These are phyloP conservation scores for Arabidopsis suecica DNA, from an alignment of 345 rosid genomes.

Conservation along the genomic window DNA sequence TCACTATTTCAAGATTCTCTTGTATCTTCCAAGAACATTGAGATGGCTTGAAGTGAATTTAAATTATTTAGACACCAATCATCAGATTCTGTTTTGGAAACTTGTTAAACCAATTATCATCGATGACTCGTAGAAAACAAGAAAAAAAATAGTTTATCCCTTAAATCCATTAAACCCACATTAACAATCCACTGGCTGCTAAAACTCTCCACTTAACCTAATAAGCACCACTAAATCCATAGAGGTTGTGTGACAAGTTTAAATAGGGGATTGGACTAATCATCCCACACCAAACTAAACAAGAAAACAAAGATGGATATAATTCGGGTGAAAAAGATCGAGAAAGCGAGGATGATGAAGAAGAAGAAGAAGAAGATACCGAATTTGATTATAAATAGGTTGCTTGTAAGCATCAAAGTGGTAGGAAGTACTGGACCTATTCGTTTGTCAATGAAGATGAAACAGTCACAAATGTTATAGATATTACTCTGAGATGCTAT, in stretches of 20 bases:
- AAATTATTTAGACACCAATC: neutral
- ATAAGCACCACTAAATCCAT: neutral
- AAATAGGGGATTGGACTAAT: neutral
- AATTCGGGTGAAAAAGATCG: neutral
- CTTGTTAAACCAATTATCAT: neutral
- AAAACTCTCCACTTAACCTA: slow-evolving; percentile 13
- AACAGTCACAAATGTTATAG: slow-evolving; percentile 10
- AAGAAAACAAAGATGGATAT: neutral
- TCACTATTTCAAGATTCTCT: neutral
- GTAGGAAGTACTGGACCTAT: slow-evolving; percentile 10
- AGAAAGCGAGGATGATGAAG: neutral
- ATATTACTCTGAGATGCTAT: neutral
- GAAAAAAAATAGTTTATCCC: neutral
- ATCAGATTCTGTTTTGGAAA: neutral
- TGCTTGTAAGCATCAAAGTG: slow-evolving; percentile 16
- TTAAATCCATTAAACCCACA: slow-evolving; percentile 5
- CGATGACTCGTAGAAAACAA: neutral
- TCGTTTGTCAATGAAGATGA: neutral
- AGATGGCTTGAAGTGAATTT: neutral
- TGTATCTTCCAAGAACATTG: neutral
- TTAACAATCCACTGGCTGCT: neutral
- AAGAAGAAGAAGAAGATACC: neutral
- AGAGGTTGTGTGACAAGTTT: neutral
- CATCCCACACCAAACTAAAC: neutral
- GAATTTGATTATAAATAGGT: neutral